Base-by-base conservation (phyloP, 2,329 filamentous ascomycete species). In the Sporothrix brasiliensis region DNA sequence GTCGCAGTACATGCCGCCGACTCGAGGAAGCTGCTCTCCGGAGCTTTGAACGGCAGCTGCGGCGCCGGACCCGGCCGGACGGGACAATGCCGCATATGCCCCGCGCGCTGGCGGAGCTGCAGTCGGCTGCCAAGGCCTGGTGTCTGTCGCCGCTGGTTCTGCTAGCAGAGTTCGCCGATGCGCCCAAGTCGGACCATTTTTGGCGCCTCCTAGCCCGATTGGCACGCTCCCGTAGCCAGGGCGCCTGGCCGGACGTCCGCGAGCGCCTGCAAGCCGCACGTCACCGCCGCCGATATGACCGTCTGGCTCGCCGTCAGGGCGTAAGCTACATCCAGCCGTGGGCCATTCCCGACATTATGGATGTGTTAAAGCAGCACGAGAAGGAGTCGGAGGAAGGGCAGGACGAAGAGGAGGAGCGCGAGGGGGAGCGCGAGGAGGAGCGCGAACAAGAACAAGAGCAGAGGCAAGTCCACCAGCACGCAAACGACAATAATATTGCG, bases 181-280 rank as follows among this genome's bases (percentile, higher is more conserved):
- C 50, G n/a, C 50, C 50, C n/a, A 24, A n/a, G n/a, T 52, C 50
- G n/a, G 50, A 52, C 50, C 7, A 52, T 52, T 52, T 52, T n/a
- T 52, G 50, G 50, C 50, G 50, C 3, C 50, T 52, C 19, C 19
- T 52, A n/a, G 16, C 50, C 50, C 16, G 19, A 9, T n/a, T 52
- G 16, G 50, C 50, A 7, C 50, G 50, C n/a, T 52, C 50, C n/a
- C 5, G 5, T 52, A 5, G 50, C 50, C 50, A 52, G 24, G 50
- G 50, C 50, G 7, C 5, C 19, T 52, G 50, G 50, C 6, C 50
- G n/a, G 50, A n/a, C 4, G 50, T 11, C 50, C 50, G 50, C 50
- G 19, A 52, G n/a, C 50, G 50, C 10, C 50, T 52, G 19, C n/a
- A 52, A 11, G 50, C n/a, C 19, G 50, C 50, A 5, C 50, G 50